Conservation (phyloP, 2,329 filamentous ascomycete genomes). For the Cercospora nicotianae region DNA sequence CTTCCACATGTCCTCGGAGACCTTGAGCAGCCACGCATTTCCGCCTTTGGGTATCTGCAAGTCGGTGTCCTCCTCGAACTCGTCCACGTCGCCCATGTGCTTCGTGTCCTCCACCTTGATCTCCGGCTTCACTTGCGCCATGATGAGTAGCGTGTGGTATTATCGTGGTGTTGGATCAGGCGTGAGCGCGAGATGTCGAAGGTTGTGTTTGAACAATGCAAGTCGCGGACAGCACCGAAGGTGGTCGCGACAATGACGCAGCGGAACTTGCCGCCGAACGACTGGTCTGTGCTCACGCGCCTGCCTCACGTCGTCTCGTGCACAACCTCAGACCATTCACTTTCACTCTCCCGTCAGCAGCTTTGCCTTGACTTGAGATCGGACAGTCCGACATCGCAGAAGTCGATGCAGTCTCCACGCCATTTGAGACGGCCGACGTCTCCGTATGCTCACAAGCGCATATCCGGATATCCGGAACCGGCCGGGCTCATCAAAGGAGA, state of each 20-base stretch:
- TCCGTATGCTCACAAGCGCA: background rate
- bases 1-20: conserved; percentile 79
- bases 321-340: background rate
- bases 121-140: conserved; percentile 29
- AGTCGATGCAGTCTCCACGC: background rate
- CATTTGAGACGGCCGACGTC: background rate
- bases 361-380: background rate
- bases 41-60: conserved; percentile 32
- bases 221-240: background rate
- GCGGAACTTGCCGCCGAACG: background rate
- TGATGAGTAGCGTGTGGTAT: background rate
- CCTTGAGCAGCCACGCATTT: conserved; percentile 66
- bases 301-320: background rate
- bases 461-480: background rate
- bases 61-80: conserved; percentile 39
- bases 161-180: background rate
- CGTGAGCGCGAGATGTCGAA: background rate
- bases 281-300: background rate
- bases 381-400: background rate
- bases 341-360: too few relatives aligned
- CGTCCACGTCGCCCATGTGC: conserved; percentile 34
- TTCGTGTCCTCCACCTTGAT: conserved; percentile 27
- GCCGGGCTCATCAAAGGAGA: background rate
- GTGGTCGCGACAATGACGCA: conserved; percentile 10
- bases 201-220: background rate